These are phyloP conservation scores for Acacia concinna DNA, from an alignment of 331 rosid species.

Conservation along the genomic window DNA sequence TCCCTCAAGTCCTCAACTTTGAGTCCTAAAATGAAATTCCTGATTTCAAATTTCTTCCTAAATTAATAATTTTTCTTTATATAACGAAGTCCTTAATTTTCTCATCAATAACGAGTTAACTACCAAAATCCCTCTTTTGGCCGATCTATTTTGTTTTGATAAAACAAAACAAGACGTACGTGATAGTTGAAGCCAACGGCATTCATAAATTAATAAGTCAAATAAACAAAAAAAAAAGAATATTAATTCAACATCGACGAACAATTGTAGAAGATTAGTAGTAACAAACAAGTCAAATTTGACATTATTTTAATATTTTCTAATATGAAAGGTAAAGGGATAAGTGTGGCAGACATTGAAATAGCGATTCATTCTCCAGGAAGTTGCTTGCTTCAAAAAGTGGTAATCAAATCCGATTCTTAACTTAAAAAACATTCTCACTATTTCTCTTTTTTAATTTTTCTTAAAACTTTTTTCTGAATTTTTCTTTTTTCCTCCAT, in stretches of 20 bases:
- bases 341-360: not conserved
- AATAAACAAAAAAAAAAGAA: not conserved
- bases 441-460: not conserved
- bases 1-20: too few species aligned
- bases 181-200: not conserved
- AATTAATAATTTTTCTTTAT: not conserved
- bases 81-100: not conserved
- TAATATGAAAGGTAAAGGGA: not conserved
- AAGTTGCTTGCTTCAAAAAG: conserved; percentile 6
- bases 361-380: not conserved
- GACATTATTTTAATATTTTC: too few species aligned
- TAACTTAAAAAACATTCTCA: not conserved
- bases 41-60: not conserved
- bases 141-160: not conserved
- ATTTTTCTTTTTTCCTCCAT: not conserved
- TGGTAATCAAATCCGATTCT: not conserved
- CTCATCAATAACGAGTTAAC: not conserved
- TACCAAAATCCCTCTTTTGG: not conserved
- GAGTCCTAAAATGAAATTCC: not conserved
- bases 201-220: not conserved
- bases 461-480: not conserved
- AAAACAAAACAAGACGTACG: not conserved
- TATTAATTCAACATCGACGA: not conserved
- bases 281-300: too few species aligned
- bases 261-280: not conserved